Conservation (phyloP, 2,329 filamentous ascomycete genomes). For the Aspergillus sp. region DNA sequence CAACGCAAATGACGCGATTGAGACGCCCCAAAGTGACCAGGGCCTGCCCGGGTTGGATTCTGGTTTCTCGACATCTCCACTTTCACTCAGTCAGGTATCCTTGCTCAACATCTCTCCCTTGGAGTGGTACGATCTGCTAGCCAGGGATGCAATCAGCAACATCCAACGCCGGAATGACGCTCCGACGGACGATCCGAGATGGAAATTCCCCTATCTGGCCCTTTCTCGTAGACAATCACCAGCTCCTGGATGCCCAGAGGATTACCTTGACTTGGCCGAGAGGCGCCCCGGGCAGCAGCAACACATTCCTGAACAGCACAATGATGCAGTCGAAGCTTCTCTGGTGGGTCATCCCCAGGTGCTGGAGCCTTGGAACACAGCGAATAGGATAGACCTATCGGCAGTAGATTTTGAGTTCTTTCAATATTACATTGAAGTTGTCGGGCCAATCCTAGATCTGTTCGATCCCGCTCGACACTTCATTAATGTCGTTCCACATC, state of each 20-base stretch:
- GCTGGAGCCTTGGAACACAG: slow-evolving; percentile 15
- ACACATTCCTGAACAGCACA: background rate
- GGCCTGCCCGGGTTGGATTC: slow-evolving; percentile 6
- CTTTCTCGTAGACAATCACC: slow-evolving; percentile 11
- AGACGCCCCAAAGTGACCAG: background rate
- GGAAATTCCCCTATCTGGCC: slow-evolving; percentile 6
- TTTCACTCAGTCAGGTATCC: slow-evolving; percentile 10
- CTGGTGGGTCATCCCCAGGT: slow-evolving; percentile 2
- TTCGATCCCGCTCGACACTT: slow-evolving; percentile 19
- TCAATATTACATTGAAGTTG: slow-evolving; percentile 11
- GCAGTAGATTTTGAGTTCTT: slow-evolving; percentile 7
- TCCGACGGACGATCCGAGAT: slow-evolving; percentile 4
- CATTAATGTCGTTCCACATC: slow-evolving; percentile 17
- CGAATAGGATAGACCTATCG: slow-evolving; percentile 4
- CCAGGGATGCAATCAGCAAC: slow-evolving; percentile 22
- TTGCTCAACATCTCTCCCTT: slow-evolving; percentile 13
- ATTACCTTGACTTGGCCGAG: background rate
- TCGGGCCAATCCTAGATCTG: slow-evolving; percentile 16
- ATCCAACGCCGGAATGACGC: slow-evolving; percentile 9
- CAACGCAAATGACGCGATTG: background rate
- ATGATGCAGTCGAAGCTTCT: background rate
- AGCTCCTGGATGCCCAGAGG: background rate
- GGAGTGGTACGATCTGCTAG: slow-evolving; percentile 24
- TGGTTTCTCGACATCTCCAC: background rate
- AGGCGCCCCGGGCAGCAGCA: background rate